phyloP scores from a whole-genome alignment of 2,329 filamentous ascomycete species.

The Lasiodiplodia hormozganensis region DNA sequence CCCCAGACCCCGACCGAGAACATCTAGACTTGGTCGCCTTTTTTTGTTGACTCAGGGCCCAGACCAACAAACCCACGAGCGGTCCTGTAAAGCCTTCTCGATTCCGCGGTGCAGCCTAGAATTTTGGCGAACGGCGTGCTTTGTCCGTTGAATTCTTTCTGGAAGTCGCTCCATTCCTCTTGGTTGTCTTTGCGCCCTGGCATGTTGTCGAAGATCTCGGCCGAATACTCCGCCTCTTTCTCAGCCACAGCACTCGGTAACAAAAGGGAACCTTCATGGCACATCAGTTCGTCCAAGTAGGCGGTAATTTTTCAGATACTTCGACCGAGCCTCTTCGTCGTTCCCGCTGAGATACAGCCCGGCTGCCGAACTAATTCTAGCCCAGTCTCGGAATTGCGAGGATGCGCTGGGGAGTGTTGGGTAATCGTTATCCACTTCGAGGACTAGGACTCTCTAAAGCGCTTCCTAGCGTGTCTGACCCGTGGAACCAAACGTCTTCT shows the following conservation, averaged over 20 bases:
- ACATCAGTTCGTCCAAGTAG: neutral
- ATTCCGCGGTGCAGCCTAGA: neutral
- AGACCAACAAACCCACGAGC: neutral
- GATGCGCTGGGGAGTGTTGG: neutral
- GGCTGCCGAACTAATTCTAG: neutral
- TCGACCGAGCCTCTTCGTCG: neutral
- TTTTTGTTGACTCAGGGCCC: neutral
- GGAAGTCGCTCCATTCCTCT: neutral
- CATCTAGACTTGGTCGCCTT: constrained; percentile 4
- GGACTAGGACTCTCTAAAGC: neutral
- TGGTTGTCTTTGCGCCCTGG: too few relatives aligned
- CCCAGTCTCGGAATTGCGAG: neutral
- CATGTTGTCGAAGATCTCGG: too few relatives aligned
- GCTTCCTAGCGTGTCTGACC: neutral
- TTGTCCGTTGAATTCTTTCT: neutral
- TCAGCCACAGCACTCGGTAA: neutral
- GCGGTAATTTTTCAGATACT: neutral
- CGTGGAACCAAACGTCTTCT: neutral
- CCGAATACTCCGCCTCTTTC: too few relatives aligned
- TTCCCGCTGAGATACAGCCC: neutral
- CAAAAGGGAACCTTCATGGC: neutral
- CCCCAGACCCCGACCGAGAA: neutral
- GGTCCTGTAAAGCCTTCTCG: neutral
- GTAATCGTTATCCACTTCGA: neutral
- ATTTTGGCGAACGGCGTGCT: neutral